Percentiles rank a stretch among this genome's conserved stretches.
phyloP scores from a whole-genome alignment of 345 rosid genomes.

The Eucalyptus melliodora region DNA sequence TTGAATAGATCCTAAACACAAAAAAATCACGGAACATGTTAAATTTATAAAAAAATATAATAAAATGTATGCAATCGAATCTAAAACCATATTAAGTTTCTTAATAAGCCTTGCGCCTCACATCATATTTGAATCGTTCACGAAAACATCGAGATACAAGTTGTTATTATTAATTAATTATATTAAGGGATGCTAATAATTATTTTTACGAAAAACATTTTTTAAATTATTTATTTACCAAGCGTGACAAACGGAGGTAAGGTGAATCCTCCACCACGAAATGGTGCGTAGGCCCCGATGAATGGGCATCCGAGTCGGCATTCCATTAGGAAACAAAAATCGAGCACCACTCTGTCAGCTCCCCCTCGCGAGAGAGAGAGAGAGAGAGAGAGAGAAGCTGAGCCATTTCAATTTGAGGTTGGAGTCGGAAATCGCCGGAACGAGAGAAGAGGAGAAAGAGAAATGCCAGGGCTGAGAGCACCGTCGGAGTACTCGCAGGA shows the following conservation, averaged over 20 bases:
- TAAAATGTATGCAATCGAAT: not conserved
- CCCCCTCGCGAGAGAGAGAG: not conserved
- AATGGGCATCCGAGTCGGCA: not conserved
- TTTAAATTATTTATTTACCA: not conserved
- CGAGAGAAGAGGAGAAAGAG: not conserved
- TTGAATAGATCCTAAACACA: not conserved
- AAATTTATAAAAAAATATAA: not conserved
- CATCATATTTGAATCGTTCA: not conserved
- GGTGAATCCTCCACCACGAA: not conserved
- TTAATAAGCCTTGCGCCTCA: not conserved
- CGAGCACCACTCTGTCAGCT: not conserved
- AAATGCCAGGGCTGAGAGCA: slow-evolving; percentile 69
- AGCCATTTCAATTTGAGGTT: not conserved
- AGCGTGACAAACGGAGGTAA: not conserved
- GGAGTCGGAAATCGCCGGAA: not conserved
- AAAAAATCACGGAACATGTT: not conserved
- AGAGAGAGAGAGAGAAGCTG: not conserved
- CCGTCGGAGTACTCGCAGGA: slow-evolving; percentile 77
- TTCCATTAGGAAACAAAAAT: not conserved
- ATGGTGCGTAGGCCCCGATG: not conserved
- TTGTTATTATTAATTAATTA: not conserved
- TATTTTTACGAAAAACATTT: not conserved
- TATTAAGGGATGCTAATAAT: not conserved
- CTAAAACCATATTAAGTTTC: not conserved
- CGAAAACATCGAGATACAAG: accelerated